Evolutionary conservation across 148 eudicot species (phyloP).

Genomic region (Talinum fruticosum): DNA sequence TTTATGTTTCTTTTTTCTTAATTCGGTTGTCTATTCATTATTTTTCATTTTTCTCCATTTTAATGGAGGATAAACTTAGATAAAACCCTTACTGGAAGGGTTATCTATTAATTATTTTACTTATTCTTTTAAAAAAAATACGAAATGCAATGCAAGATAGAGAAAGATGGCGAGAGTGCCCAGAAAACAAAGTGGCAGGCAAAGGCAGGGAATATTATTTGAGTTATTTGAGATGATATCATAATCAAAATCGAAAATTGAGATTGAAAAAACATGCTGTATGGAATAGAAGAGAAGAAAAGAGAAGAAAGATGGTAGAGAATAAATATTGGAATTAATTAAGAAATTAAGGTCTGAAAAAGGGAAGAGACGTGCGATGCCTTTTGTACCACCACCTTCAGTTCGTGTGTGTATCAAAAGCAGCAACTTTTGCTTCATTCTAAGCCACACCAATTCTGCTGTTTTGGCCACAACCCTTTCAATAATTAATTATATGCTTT

Average conservation of each 20-base stretch:
- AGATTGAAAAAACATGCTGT: not conserved
- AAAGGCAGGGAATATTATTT: constrained; percentile 23
- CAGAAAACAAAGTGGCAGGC: constrained; percentile 25
- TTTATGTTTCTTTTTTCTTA: too few species aligned
- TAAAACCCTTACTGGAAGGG: too few species aligned
- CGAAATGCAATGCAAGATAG: not conserved
- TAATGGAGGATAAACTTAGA: too few species aligned
- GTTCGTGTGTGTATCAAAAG: constrained; percentile 58
- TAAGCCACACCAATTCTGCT: not conserved
- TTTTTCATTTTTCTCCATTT: too few species aligned
- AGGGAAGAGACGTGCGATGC: constrained; percentile 44
- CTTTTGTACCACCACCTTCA: constrained; percentile 36
- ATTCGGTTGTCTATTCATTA: too few species aligned
- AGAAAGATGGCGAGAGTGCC: constrained; percentile 19
- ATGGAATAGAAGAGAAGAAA: not conserved
- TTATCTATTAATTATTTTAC: too few species aligned
- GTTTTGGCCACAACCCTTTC: too few species aligned
- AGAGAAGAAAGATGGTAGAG: not conserved
- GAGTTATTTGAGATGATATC: not conserved
- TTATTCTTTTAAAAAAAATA: too few species aligned
- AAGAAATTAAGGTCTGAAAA: constrained; percentile 34
- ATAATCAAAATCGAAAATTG: constrained; percentile 5
- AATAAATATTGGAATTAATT: constrained; percentile 22
- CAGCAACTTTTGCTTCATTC: constrained; percentile 26
- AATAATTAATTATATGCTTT: too few species aligned